Conservation (phyloP, 345 rosid genomes). For the Dipteronia dyeriana region DNA sequence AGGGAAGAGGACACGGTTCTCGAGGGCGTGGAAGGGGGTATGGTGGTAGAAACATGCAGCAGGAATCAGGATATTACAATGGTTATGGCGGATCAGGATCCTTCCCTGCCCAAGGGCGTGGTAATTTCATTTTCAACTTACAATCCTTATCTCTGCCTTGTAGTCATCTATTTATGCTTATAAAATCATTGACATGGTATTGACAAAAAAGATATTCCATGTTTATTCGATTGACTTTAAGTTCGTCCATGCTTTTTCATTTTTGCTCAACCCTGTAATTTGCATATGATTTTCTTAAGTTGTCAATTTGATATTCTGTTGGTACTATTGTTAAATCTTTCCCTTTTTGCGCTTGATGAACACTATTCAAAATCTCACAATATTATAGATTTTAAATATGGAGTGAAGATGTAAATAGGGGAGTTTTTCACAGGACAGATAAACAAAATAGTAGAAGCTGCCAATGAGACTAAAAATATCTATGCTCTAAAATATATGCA, state of each 20-base stretch:
- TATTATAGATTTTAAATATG: background rate
- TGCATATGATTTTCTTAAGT: background rate
- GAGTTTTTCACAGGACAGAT: background rate
- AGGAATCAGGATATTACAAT: constrained; percentile 18
- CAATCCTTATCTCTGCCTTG: constrained; percentile 6
- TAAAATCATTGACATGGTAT: background rate
- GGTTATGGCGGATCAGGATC: constrained; percentile 22
- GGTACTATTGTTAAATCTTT: background rate
- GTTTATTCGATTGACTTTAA: background rate
- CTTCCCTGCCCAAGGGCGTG: constrained; percentile 23
- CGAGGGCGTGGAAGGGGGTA: constrained; percentile 42
- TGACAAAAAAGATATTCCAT: background rate
- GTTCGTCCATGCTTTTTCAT: background rate
- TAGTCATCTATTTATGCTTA: background rate
- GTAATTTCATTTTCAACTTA: constrained; percentile 12
- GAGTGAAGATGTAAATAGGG: background rate
- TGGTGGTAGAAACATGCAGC: constrained; percentile 30
- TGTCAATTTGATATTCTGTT: background rate
- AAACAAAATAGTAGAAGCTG: background rate
- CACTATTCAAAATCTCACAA: background rate
- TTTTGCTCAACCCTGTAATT: background rate
- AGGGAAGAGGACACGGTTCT: constrained; percentile 52
- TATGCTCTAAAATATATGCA: background rate
- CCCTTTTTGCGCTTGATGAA: background rate
- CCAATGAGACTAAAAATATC: background rate